Percentiles rank a stretch among this genome's conserved stretches.
phyloP scores from a whole-genome alignment of 2,329 filamentous ascomycete genomes.

The Trichoderma koningiopsis region DNA sequence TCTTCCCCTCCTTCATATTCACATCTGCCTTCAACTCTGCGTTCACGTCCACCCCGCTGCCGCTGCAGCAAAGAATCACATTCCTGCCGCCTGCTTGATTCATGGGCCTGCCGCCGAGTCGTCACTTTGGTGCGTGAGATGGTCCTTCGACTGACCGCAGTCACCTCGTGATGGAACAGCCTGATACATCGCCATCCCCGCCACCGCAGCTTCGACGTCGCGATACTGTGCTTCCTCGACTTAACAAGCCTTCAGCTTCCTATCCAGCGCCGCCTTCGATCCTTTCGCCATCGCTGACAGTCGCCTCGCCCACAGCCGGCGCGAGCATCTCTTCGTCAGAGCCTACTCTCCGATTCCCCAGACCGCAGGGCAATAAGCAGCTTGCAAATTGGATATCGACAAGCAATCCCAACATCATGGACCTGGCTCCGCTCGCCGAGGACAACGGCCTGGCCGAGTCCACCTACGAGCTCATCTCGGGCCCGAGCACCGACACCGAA shows the following conservation, averaged over 20 bases:
- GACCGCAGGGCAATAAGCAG: conserved; percentile 55
- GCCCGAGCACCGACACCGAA: conserved; percentile 56
- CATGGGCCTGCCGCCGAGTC: conserved; percentile 31
- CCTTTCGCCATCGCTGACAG: conserved; percentile 26
- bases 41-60: neutral
- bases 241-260: conserved; percentile 30
- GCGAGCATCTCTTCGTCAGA: conserved; percentile 45
- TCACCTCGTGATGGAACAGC: conserved; percentile 57
- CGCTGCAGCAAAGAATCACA: neutral
- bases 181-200: conserved; percentile 38
- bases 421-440: conserved; percentile 47
- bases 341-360: conserved; percentile 58
- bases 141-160: conserved; percentile 35
- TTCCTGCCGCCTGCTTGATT: conserved; percentile 15
- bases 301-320: conserved; percentile 24
- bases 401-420: conserved; percentile 61
- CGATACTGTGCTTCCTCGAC: conserved; percentile 36
- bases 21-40: neutral
- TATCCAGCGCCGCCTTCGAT: conserved; percentile 3
- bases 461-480: conserved; percentile 57
- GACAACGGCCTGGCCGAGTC: conserved; percentile 58
- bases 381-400: conserved; percentile 63
- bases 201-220: conserved; percentile 32
- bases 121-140: conserved; percentile 33
- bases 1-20: conserved; percentile 11